A percentile compares a stretch with the other conserved stretches of the same genome.
These are phyloP conservation scores for Aspergillus cavernicola DNA, from an alignment of 495 filamentous ascomycete species.

Conservation along the genomic window DNA sequence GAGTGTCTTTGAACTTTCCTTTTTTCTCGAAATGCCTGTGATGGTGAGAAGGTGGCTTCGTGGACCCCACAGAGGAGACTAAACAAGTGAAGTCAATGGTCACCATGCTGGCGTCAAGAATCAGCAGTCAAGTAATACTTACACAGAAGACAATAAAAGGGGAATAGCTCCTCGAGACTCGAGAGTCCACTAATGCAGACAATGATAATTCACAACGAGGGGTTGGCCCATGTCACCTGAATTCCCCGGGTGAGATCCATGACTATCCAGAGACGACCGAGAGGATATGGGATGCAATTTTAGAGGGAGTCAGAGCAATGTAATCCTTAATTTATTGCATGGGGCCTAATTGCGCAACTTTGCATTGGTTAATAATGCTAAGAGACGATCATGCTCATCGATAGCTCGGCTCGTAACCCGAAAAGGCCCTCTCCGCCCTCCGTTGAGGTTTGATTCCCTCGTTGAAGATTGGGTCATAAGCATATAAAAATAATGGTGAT, in stretches of 20 bases:
- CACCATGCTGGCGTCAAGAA: background rate
- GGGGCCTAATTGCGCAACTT: background rate
- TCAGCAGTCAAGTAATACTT: background rate
- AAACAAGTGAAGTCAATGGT: slow-evolving; percentile 2
- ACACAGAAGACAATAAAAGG: slow-evolving; percentile 5
- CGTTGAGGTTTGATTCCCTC: slow-evolving; percentile 4
- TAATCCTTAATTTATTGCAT: slow-evolving; percentile 6
- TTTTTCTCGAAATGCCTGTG: slow-evolving; percentile 1
- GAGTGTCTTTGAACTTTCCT: slow-evolving; percentile 3
- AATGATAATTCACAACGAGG: slow-evolving; percentile 29
- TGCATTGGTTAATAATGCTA: slow-evolving; percentile 11
- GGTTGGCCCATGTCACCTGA: slow-evolving; percentile 32
- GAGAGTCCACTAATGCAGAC: slow-evolving; percentile 24
- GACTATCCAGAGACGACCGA: background rate
- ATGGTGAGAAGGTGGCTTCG: slow-evolving; percentile 3
- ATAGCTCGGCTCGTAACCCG: slow-evolving; percentile 16
- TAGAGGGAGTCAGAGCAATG: slow-evolving; percentile 2
- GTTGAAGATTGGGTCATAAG: background rate
- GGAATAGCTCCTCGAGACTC: slow-evolving; percentile 23
- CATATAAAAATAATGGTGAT: background rate
- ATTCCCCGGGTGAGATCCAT: slow-evolving; percentile 15
- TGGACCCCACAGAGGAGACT: slow-evolving; percentile 29
- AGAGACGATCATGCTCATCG: slow-evolving; percentile 16
- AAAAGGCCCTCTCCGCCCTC: slow-evolving; percentile 1
- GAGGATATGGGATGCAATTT: background rate